These are phyloP conservation scores for Ogataea allantospora DNA, from an alignment of 805 yeast genomes.

Conservation along the genomic window DNA sequence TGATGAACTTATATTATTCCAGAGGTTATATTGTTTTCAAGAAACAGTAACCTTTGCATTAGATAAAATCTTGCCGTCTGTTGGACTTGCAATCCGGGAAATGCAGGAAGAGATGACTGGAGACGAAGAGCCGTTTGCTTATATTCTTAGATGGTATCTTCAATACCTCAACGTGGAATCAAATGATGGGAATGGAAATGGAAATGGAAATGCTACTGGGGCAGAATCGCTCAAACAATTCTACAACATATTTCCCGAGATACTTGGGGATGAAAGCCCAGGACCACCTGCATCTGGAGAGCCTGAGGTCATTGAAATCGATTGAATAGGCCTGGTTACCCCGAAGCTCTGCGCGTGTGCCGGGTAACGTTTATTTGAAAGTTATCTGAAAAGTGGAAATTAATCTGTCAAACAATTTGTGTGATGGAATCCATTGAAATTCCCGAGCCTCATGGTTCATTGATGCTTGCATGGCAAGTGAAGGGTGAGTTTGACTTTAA, in stretches of 20 bases:
- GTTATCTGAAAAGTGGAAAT: neutral
- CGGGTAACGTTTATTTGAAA: conserved; percentile 5
- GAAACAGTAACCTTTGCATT: neutral
- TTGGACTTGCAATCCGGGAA: neutral
- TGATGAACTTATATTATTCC: conserved; percentile 16
- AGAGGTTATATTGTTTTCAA: conserved; percentile 17
- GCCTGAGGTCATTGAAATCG: neutral
- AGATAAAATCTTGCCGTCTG: neutral
- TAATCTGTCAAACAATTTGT: neutral
- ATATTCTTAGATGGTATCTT: neutral
- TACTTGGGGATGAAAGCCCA: neutral
- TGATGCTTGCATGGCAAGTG: conserved; percentile 74
- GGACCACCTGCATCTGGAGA: too few species aligned
- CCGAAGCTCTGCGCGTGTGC: neutral
- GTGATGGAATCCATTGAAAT: conserved; percentile 11
- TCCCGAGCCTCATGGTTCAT: conserved; percentile 48
- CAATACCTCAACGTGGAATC: neutral
- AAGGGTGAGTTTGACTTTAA: conserved; percentile 40
- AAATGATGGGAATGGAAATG: neutral
- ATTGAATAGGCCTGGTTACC: too few species aligned
- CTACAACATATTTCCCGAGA: conserved; percentile 7
- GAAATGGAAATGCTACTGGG: neutral
- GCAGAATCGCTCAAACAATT: conserved; percentile 1
- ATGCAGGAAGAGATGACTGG: neutral
- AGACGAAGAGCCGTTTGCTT: neutral